A percentile compares a stretch with the other conserved stretches of the same genome.
These are phyloP conservation scores for Balansia obtecta DNA, from an alignment of 2,329 filamentous ascomycete species.

Conservation along the genomic window DNA sequence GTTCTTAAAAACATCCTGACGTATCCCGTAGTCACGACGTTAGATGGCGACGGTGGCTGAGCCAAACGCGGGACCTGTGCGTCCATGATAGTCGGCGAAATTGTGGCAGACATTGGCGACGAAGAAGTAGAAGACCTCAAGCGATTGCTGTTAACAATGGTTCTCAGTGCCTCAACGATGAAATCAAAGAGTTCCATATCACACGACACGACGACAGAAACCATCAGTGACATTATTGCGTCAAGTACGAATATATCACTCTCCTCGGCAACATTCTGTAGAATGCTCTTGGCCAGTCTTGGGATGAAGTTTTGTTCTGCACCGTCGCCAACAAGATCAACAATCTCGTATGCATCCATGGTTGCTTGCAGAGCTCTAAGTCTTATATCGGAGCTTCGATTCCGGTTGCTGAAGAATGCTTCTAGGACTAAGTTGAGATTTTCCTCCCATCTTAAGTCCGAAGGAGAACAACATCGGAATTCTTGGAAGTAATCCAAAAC, in stretches of 20 bases:
- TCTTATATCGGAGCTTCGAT: constrained; percentile 48
- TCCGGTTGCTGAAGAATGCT: constrained; percentile 50
- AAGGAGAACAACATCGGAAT: constrained; percentile 59
- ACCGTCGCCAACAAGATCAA: constrained; percentile 45
- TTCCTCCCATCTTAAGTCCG: constrained; percentile 53
- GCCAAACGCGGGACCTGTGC: constrained; percentile 8
- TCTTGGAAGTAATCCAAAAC: constrained; percentile 57
- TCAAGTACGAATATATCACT: constrained; percentile 52
- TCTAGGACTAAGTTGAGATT: constrained; percentile 49
- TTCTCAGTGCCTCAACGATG: constrained; percentile 39
- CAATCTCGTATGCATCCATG: constrained; percentile 44
- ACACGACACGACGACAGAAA: constrained; percentile 49
- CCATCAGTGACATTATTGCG: constrained; percentile 50
- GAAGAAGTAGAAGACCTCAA: constrained; percentile 29
- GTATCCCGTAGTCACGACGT: constrained; percentile 59
- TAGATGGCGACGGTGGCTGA: constrained; percentile 43
- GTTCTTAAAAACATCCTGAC: constrained; percentile 65
- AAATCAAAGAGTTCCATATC: constrained; percentile 45
- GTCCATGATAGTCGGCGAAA: constrained; percentile 11
- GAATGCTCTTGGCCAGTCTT: constrained; percentile 46
- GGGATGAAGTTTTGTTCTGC: constrained; percentile 44
- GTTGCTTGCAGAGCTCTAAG: constrained; percentile 49
- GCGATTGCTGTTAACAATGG: constrained; percentile 37
- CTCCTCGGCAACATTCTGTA: constrained; percentile 50
- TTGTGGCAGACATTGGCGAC: constrained; percentile 14